Evolutionary conservation across 768 basidiomycete species (phyloP), one percentile per base, ranked within the genome.

Genomic region (Austroboletus festivus): DNA sequence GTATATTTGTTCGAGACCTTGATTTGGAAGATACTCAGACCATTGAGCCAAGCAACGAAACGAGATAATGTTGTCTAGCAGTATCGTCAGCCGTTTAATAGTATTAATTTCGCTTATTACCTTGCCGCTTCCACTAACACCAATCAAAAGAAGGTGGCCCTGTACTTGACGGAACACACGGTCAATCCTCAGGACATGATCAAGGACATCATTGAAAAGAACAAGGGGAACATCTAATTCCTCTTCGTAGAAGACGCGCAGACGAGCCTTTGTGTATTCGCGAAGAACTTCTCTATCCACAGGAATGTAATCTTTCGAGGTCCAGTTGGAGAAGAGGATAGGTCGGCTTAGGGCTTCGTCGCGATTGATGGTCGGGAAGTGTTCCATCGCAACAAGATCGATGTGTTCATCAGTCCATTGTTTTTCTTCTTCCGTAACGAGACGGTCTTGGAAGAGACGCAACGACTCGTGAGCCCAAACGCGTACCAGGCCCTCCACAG

Each of bases 31-130:
- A 99, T 94, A 64, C 90, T 96, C 46, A 99, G 74, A 38, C 96
- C 96, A 59, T 99, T 99, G 86, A 99, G 97, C 96, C 96, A 99
- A 0, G 96, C 96, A 22, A 99, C 96, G 66, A 99, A 99, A 40
- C 96, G 86, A 33, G 96, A 96, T 2, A 99, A 71, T 0, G 94
- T 99, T 4, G 96, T 99, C 96, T 97, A 61, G 9, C 22, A 15
- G 44, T 12, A 39, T 51, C 28, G 46, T 56, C 24, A 63, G 56
- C 30, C 31, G 46, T 47, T 48, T 48, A 54, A 35, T 49, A 50
- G 30, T 24, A 39, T 23, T 6, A 31, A 28, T 26, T 38, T 46
- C 22, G 21, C 30, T 16, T 55, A 72, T 68, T 57, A 95, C 96
- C 84, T 99, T 99, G 57, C 96, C 96, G 63, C 92, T 92, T 18